A percentile compares a stretch with the other conserved stretches of the same genome.
These are phyloP conservation scores for Raphanus hybrid DNA, from an alignment of 441 rosid genomes.

Conservation along the genomic window DNA sequence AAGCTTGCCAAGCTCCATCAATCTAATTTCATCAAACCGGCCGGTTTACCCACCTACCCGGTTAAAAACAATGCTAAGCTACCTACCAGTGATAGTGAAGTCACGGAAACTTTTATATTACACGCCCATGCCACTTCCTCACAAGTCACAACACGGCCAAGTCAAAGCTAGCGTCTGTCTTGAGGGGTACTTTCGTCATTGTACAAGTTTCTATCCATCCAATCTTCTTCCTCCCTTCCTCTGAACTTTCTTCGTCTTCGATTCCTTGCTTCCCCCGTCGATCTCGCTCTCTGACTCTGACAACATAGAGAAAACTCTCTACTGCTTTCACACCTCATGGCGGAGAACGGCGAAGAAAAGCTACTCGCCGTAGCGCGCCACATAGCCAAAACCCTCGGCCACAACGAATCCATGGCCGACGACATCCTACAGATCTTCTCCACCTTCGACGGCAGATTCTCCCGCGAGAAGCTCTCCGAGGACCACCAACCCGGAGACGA, in stretches of 20 bases:
- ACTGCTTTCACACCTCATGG: conserved; percentile 48
- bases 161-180: conserved; percentile 40
- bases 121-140: conserved; percentile 38
- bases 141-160: conserved; percentile 30
- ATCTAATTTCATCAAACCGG: conserved; percentile 10
- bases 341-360: conserved; percentile 93
- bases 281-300: conserved; percentile 8
- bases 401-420: conserved; percentile 77
- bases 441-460: conserved; percentile 84
- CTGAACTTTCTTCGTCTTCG: conserved; percentile 38
- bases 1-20: neutral
- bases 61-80: conserved; percentile 17
- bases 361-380: conserved; percentile 87
- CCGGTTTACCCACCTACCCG: conserved; percentile 13
- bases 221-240: conserved; percentile 32
- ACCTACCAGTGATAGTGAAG: neutral
- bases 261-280: conserved; percentile 22
- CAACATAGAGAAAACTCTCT: neutral
- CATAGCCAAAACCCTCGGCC: conserved; percentile 89
- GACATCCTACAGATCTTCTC: conserved; percentile 93
- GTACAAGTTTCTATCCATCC: conserved; percentile 10
- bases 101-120: conserved; percentile 20
- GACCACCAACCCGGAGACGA: conserved; percentile 50
- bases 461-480: conserved; percentile 77
- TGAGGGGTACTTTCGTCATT: conserved; percentile 14